phyloP scores from a whole-genome alignment of 2,329 filamentous ascomycete species.

The Parastagonospora avenae region DNA sequence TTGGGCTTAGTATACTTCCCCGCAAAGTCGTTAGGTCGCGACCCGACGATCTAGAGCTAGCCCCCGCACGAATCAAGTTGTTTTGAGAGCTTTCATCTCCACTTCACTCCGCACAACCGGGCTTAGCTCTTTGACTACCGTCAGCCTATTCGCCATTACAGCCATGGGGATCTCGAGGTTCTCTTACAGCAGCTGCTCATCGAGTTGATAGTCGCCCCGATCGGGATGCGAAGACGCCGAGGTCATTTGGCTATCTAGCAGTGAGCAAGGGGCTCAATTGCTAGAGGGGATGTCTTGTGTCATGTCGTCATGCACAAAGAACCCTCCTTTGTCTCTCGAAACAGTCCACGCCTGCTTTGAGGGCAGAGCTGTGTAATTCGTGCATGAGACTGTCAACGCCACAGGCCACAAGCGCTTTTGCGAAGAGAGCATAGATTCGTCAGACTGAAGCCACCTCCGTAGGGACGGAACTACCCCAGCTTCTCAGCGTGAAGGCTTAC shows the following conservation, averaged over 20 bases:
- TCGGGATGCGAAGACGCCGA: conserved; percentile 9
- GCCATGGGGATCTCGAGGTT: not conserved
- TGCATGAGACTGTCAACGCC: no score
- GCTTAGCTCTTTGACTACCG: conserved; percentile 5
- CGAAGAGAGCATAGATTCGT: not conserved
- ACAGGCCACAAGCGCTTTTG: not conserved
- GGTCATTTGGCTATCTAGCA: conserved; percentile 7
- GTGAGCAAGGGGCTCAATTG: not conserved
- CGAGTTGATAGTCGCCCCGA: conserved; percentile 4
- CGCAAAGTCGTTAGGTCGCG: conserved; percentile 32
- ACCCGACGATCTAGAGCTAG: conserved; percentile 26
- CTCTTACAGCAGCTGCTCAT: conserved; percentile 4
- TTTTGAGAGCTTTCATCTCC: conserved; percentile 26
- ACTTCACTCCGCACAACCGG: conserved; percentile 33
- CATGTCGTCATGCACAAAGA: no score
- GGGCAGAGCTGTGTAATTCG: no score
- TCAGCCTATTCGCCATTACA: conserved; percentile 5
- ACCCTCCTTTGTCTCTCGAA: no score
- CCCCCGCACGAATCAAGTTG: conserved; percentile 26
- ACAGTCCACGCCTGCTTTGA: no score
- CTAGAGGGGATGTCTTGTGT: not conserved
- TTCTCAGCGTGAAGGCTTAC: conserved; percentile 8
- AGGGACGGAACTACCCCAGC: conserved; percentile 17
- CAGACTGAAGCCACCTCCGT: conserved; percentile 15
- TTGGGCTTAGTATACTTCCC: conserved; percentile 32